Evolutionary conservation across 2,329 filamentous ascomycete genomes (phyloP).

Genomic region (Fusarium temperatum): DNA sequence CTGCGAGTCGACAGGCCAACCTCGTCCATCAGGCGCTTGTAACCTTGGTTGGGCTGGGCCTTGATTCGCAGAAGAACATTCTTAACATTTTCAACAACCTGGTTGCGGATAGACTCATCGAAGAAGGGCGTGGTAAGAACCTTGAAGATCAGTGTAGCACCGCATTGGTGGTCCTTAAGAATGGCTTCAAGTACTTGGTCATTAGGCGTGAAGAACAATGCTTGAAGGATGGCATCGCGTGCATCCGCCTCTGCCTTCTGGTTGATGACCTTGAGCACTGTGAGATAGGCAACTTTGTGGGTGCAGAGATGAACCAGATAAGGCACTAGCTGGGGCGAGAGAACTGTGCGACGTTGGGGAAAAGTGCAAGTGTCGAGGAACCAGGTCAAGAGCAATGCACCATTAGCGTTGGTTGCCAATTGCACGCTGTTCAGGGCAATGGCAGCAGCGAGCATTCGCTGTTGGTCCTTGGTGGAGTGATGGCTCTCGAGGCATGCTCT

Average conservation of each 20-base stretch:
- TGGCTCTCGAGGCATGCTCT: slow-evolving; percentile 96
- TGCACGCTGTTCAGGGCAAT: slow-evolving; percentile 98
- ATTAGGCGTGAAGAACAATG: slow-evolving; percentile 89
- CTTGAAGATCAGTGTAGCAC: slow-evolving; percentile 97
- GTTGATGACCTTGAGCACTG: slow-evolving; percentile 97
- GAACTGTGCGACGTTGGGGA: slow-evolving; percentile 86
- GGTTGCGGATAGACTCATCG: slow-evolving; percentile 85
- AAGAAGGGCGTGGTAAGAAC: slow-evolving; percentile 97
- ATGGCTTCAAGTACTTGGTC: slow-evolving; percentile 91
- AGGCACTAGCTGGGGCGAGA: slow-evolving; percentile 90
- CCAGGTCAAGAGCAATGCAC: slow-evolving; percentile 93
- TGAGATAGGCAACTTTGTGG: slow-evolving; percentile 97
- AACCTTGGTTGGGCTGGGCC: slow-evolving; percentile 92
- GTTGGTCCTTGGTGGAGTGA: slow-evolving; percentile 93
- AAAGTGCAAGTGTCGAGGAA: slow-evolving; percentile 98
- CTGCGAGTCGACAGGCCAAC: slow-evolving; percentile 83
- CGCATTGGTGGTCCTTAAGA: slow-evolving; percentile 88
- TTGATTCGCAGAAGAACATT: slow-evolving; percentile 89
- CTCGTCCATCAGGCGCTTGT: slow-evolving; percentile 99
- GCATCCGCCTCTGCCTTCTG: slow-evolving; percentile 95
- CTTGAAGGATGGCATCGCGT: slow-evolving; percentile 86
- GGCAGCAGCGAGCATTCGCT: slow-evolving; percentile 90
- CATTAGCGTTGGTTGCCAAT: slow-evolving; percentile 94
- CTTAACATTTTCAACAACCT: slow-evolving; percentile 92
- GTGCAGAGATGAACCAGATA: slow-evolving; percentile 96